Percentiles rank a stretch among this genome's conserved stretches.
Conservation (phyloP, 345 rosid species). For the Citropsis articulata region DNA sequence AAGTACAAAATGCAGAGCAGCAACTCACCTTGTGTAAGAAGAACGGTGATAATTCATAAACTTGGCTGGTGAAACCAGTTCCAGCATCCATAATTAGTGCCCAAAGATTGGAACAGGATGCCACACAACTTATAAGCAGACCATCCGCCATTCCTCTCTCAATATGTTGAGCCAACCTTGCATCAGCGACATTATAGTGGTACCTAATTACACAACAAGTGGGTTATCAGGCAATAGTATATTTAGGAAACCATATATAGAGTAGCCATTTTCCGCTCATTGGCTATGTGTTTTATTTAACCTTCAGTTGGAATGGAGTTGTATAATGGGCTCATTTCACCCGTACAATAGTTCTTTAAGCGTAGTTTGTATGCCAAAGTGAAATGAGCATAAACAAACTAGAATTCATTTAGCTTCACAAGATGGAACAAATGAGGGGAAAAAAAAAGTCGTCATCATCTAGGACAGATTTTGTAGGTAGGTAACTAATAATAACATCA, state of each 20-base stretch:
- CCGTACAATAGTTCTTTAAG: not conserved
- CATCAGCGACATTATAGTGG: constrained; percentile 95
- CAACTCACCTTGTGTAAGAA: constrained; percentile 77
- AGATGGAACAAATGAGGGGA: not conserved
- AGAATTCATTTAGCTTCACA: not conserved
- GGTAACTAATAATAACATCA: not conserved
- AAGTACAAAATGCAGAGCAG: not conserved
- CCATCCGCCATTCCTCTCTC: constrained; percentile 98
- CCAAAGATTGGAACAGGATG: constrained; percentile 94
- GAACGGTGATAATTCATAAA: constrained; percentile 75
- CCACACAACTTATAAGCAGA: constrained; percentile 81
- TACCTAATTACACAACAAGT: constrained; percentile 50
- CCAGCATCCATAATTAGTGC: constrained; percentile 98
- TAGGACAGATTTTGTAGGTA: not conserved
- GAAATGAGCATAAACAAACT: not conserved
- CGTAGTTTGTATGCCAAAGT: not conserved
- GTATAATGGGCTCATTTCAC: not conserved
- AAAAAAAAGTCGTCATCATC: too few species aligned
- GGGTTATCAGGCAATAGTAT: constrained; percentile 2
- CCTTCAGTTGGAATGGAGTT: not conserved
- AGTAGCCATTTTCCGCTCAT: not conserved
- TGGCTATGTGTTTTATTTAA: constrained; percentile 1
- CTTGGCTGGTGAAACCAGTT: constrained; percentile 82
- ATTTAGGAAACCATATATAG: not conserved
- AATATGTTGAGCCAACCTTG: constrained; percentile 84